Evolutionary conservation across 2,329 filamentous ascomycete species (phyloP).

Genomic region (Cadophora sp.): DNA sequence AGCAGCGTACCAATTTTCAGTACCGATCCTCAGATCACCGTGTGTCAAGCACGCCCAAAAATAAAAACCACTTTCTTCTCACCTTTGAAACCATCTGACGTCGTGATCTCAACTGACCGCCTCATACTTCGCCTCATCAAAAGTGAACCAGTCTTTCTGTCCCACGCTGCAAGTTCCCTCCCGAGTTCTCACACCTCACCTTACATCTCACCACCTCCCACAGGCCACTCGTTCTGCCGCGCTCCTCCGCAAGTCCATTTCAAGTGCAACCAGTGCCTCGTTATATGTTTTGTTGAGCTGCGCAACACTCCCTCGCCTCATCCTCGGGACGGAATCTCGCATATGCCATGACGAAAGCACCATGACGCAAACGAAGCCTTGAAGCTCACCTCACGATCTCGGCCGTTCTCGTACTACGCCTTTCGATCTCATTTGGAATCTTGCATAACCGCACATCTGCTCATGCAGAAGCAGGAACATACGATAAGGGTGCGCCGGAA

Average conservation of each 20-base stretch:
- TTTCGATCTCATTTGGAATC: background rate
- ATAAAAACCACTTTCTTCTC: background rate
- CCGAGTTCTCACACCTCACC: background rate
- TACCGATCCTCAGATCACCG: background rate
- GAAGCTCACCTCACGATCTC: constrained; percentile 5
- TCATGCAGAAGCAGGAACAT: background rate
- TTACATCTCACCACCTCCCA: background rate
- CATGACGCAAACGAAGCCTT: constrained; percentile 7
- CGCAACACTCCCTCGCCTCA: background rate
- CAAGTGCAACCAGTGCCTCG: background rate
- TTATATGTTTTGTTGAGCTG: background rate
- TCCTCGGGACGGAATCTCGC: background rate
- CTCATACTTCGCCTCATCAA: background rate
- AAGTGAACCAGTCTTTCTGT: background rate
- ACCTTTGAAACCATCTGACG: background rate
- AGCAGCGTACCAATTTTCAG: background rate
- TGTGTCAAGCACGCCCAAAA: background rate
- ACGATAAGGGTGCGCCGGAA: background rate
- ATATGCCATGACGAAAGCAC: background rate
- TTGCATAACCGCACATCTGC: background rate
- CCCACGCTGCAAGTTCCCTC: constrained; percentile 9
- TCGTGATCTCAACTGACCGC: background rate
- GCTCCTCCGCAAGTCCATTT: background rate
- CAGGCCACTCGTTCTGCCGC: background rate
- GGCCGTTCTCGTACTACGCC: background rate